These are phyloP conservation scores for Coelastrella sp. DNA, from an alignment of 139 green algal species.

Conservation along the genomic window DNA sequence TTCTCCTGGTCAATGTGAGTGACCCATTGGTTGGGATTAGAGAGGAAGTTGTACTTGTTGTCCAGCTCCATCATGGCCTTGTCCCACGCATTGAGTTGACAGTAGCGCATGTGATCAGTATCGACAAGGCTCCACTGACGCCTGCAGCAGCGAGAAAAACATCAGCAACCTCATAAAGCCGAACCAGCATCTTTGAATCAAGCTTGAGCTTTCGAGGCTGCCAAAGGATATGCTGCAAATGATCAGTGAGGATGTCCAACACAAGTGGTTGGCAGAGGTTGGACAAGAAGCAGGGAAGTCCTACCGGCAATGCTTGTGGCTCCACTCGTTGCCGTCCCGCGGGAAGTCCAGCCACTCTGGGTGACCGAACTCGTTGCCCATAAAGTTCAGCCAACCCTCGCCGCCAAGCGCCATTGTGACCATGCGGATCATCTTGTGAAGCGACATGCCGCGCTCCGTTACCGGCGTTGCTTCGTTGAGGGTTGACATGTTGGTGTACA, in stretches of 20 bases:
- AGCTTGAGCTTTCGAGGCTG: no score
- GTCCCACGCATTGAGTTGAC: constrained; percentile 82
- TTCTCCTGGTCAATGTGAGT: constrained; percentile 79
- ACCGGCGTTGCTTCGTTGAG: constrained; percentile 56
- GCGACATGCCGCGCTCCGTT: constrained; percentile 78
- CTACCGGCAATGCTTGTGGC: constrained; percentile 74
- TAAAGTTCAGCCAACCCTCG: constrained; percentile 91
- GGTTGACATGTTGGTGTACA: constrained; percentile 87
- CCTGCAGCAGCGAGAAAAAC: background rate
- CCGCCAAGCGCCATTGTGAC: constrained; percentile 92
- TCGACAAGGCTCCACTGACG: constrained; percentile 87
- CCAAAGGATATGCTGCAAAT: no score
- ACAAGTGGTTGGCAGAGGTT: no score
- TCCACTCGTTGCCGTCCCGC: constrained; percentile 96
- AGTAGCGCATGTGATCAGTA: constrained; percentile 89
- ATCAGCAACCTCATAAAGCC: no score
- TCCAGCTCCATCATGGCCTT: constrained; percentile 82
- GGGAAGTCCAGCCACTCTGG: constrained; percentile 98
- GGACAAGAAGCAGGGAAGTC: background rate
- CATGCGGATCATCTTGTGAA: constrained; percentile 96
- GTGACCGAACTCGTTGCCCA: constrained; percentile 98
- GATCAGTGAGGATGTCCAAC: no score
- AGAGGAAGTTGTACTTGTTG: constrained; percentile 69
- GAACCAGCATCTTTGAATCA: no score
- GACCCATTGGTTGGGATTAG: constrained; percentile 75